Conservation (phyloP, 2,329 filamentous ascomycete species). For the Penicillium sclerotiorum region DNA sequence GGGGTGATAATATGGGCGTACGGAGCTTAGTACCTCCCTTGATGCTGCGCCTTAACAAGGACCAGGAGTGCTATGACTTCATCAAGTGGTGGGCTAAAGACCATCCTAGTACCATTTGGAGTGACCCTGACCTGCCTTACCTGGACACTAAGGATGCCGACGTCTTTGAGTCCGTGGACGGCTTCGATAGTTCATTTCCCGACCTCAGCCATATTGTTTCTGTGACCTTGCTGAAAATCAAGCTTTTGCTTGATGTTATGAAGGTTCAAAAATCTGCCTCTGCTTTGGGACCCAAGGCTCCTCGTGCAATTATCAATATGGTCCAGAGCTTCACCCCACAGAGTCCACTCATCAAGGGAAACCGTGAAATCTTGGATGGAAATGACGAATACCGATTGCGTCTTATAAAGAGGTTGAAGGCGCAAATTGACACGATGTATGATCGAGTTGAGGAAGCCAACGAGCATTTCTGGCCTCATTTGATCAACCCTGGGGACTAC, state of each 20-base stretch:
- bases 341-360: not conserved
- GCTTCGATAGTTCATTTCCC: conserved; percentile 16
- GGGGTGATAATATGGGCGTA: conserved; percentile 51
- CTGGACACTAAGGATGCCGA: conserved; percentile 45
- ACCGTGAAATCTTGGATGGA: not conserved
- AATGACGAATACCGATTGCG: not conserved
- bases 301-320: not conserved
- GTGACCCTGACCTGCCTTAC: conserved; percentile 35
- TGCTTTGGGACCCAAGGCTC: not conserved
- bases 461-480: conserved; percentile 5
- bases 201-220: conserved; percentile 15
- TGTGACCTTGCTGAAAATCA: conserved; percentile 41
- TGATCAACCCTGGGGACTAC: not conserved
- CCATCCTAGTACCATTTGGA: conserved; percentile 20
- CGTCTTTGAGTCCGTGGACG: conserved; percentile 41
- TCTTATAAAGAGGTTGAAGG: conserved; percentile 1
- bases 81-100: conserved; percentile 52
- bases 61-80: conserved; percentile 57
- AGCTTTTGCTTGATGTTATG: conserved; percentile 36
- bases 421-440: not conserved
- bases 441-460: conserved; percentile 1
- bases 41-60: conserved; percentile 50
- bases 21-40: conserved; percentile 46
- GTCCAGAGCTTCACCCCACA: not conserved
- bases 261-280: not conserved